Evolutionary conservation across 495 filamentous ascomycete genomes (phyloP).

Genomic region (Bryoglossum gracile): DNA sequence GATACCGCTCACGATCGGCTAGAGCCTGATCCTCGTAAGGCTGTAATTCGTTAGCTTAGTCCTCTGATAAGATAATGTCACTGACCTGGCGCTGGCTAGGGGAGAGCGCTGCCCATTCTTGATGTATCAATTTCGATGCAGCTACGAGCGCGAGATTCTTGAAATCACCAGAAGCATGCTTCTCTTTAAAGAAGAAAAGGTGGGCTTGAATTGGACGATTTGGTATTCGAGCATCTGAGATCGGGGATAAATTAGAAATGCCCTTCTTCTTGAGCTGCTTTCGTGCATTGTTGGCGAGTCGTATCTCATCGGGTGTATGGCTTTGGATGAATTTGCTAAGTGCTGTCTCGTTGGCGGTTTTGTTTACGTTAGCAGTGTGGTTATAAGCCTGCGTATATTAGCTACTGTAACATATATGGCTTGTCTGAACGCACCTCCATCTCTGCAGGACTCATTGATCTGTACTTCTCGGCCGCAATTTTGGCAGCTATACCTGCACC

Average conservation of each 20-base stretch:
- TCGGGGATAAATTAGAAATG: conserved; percentile 11
- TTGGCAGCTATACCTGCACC: too few species aligned
- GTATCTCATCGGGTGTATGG: conserved; percentile 50
- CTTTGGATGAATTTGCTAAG: conserved; percentile 47
- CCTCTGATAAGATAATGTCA: too few species aligned
- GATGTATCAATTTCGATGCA: conserved; percentile 24
- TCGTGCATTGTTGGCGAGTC: conserved; percentile 53
- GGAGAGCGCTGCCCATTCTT: conserved; percentile 48
- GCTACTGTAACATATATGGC: neutral
- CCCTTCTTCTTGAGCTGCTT: conserved; percentile 28
- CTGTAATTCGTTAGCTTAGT: conserved; percentile 10
- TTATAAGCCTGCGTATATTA: conserved; percentile 40
- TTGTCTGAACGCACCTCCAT: conserved; percentile 16
- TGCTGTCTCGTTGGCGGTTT: conserved; percentile 30
- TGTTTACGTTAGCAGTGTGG: conserved; percentile 43
- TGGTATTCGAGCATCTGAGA: conserved; percentile 49
- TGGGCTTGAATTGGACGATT: conserved; percentile 35
- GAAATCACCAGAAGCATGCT: conserved; percentile 39
- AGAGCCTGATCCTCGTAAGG: conserved; percentile 8
- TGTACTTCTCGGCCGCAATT: conserved; percentile 15
- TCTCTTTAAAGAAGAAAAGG: conserved; percentile 37
- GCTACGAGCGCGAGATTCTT: conserved; percentile 35
- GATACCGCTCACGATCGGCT: conserved; percentile 15
- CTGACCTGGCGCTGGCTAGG: conserved; percentile 51
- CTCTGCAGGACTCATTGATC: conserved; percentile 13